These are phyloP conservation scores for Eucalyptus curtisii DNA, from an alignment of 345 rosid species.

Conservation along the genomic window DNA sequence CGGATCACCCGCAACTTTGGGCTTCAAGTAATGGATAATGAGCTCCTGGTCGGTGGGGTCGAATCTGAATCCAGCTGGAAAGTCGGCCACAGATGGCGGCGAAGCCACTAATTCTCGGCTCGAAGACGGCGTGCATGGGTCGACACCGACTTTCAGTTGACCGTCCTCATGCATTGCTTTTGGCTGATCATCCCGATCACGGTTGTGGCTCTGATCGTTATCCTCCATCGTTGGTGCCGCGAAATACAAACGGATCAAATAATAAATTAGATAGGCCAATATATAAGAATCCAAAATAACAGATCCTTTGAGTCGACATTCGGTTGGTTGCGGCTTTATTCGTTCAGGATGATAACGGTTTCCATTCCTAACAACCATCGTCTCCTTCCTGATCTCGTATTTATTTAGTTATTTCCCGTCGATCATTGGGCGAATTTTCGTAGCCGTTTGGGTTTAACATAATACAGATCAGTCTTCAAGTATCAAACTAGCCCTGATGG, in stretches of 20 bases:
- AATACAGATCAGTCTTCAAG: background rate
- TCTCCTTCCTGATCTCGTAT: background rate
- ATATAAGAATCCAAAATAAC: background rate
- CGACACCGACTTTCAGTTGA: background rate
- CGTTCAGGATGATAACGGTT: background rate
- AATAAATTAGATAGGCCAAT: background rate
- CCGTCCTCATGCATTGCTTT: background rate
- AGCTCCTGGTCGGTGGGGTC: background rate
- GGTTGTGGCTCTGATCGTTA: background rate
- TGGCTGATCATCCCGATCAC: background rate
- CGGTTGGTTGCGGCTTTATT: too few relatives aligned
- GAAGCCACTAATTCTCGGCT: background rate
- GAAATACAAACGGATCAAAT: too few relatives aligned
- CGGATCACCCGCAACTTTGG: background rate
- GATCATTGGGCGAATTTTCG: background rate
- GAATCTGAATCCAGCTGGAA: background rate
- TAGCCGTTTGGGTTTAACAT: background rate
- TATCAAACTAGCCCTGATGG: too few relatives aligned
- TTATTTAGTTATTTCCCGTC: background rate
- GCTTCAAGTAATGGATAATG: background rate
- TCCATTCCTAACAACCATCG: background rate
- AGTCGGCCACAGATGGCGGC: background rate
- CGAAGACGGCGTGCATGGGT: background rate
- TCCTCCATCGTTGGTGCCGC: background rate
- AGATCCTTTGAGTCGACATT: background rate